Base-by-base conservation (phyloP, 106 monocot genomes). In the Phalaenopsis aphrodite region DNA sequence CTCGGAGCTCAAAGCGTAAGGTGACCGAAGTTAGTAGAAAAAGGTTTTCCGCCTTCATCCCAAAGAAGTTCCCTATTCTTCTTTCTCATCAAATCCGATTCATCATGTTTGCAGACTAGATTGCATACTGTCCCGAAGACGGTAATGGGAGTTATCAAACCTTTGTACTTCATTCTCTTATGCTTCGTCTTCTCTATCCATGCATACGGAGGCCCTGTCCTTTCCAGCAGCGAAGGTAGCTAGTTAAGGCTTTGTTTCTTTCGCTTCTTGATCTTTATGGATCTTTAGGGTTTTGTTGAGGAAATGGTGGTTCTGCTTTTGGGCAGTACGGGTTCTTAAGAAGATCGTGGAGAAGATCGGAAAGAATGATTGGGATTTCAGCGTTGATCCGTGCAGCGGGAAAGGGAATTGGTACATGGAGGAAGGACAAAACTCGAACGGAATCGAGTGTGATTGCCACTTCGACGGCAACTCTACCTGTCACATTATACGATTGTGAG, bases 371-470 rank as follows among this genome's bases (percentile, higher is more conserved):
- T 92, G 94, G 94, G 82, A 94, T 42, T 94, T 94, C 85, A 24
- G 37, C 16, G 86, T 85, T 18, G 90, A 91, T 86, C 94, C 94
- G 1, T 94, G 94, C 85, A 81, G 76, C 72, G 82, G 85, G 2
- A 30, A 42, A 18, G 87, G 85, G 9, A 85, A 84, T 18, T 93
- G 90, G 90, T 79, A 5, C 16, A 64, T 86, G 15, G 41, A 77
- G 21, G 23, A 84, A 19, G 74, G 19, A 4, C 18, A 80, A 18
- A 37, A 14, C 7, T 84, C 82, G 41, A 88, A 80, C 83, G 61
- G 12, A 10, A 78, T 94, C 41, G 46, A 2, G 2, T 94, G 94
- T 55, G 82, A 82, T 74, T 94, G 94, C 83, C 78, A 84, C 64
- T 83, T 82, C 65, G 18, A 41, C 15, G 72, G 85, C 81, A 41